Percentiles rank a stretch among this genome's conserved stretches.
These are phyloP conservation scores for Inga laurina DNA, from an alignment of 306 rosid genomes.

Conservation along the genomic window DNA sequence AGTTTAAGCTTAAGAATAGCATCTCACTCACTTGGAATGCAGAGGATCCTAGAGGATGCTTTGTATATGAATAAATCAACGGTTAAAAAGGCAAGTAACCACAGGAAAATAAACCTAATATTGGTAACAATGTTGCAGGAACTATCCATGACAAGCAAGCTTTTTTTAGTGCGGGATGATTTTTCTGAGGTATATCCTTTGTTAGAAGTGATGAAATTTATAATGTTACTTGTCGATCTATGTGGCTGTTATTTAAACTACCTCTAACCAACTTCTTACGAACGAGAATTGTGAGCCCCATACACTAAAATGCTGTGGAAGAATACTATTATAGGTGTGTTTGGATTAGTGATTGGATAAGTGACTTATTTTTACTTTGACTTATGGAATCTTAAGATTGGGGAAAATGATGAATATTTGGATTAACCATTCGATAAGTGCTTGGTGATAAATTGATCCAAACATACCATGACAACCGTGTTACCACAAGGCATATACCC, in stretches of 20 bases:
- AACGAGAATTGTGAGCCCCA: background rate
- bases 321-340: too few relatives aligned
- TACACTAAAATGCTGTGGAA: background rate
- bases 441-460: too few relatives aligned
- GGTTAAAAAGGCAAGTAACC: background rate
- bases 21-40: constrained; percentile 1
- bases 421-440: too few relatives aligned
- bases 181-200: background rate
- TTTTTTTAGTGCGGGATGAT: background rate
- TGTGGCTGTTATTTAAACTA: background rate
- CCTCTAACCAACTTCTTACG: background rate
- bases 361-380: too few relatives aligned
- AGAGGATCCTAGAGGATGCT: background rate
- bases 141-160: background rate
- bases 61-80: background rate
- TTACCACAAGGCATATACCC: too few relatives aligned
- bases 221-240: background rate
- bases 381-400: too few relatives aligned
- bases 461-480: too few relatives aligned
- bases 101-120: background rate
- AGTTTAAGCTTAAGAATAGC: background rate
- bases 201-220: background rate
- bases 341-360: too few relatives aligned
- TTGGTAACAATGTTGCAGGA: background rate
- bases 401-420: too few relatives aligned